phyloP scores from a whole-genome alignment of 306 rosid species.

The Corylus americana region DNA sequence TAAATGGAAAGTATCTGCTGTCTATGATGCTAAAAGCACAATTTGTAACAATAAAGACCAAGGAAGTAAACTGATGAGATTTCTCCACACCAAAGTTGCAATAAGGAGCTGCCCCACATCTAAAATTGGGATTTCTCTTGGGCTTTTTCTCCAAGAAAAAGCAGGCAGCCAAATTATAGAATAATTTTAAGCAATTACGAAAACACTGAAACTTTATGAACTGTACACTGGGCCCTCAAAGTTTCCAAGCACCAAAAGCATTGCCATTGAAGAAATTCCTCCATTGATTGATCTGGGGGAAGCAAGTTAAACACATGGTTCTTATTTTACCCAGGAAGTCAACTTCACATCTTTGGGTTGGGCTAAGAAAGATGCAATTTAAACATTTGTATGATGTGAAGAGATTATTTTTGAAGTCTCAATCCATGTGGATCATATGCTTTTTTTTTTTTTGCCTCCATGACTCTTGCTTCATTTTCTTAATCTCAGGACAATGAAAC shows the following conservation, averaged over 20 bases:
- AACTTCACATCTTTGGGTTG: background rate
- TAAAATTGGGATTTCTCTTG: background rate
- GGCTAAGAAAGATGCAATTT: background rate
- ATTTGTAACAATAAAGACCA: background rate
- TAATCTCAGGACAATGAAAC: background rate
- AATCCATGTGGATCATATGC: background rate
- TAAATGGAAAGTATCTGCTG: background rate
- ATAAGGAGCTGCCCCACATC: background rate
- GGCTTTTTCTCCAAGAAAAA: background rate
- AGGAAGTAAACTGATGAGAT: too few relatives aligned
- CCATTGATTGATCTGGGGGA: background rate
- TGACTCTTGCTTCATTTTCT: background rate
- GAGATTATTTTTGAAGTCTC: background rate
- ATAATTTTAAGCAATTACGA: background rate
- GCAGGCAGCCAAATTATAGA: background rate
- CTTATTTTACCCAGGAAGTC: background rate
- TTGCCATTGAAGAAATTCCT: background rate
- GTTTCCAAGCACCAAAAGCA: background rate
- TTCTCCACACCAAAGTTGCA: too few relatives aligned
- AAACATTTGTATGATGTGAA: background rate
- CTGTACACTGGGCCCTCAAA: background rate
- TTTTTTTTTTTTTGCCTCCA: background rate
- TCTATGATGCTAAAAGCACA: background rate
- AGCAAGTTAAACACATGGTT: background rate
- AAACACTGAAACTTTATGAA: background rate